Percentiles rank a stretch among this genome's conserved stretches.
Conservation (phyloP, 306 rosid genomes). For the Glycine latifolia region DNA sequence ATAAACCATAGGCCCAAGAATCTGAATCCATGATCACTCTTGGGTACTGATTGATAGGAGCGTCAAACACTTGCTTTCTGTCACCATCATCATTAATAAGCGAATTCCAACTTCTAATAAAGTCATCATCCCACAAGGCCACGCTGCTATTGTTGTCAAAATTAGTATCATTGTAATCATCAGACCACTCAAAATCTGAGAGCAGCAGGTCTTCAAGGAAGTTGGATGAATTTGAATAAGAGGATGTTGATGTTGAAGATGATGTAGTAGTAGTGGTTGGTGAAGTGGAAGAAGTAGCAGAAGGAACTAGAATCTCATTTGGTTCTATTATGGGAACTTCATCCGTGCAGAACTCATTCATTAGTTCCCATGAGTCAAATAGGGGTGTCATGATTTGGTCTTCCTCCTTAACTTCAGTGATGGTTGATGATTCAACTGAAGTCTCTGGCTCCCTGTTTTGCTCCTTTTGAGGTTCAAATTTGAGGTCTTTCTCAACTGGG, state of each 20-base stretch:
- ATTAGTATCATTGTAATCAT: conserved; percentile 23
- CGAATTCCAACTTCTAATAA: conserved; percentile 63
- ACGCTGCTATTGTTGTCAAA: conserved; percentile 33
- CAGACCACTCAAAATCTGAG: conserved; percentile 68
- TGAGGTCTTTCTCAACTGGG: neutral
- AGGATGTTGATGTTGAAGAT: conserved; percentile 41
- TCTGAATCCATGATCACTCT: conserved; percentile 61
- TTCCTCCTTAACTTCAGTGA: conserved; percentile 51
- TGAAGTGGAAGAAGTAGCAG: conserved; percentile 54
- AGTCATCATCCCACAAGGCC: conserved; percentile 72
- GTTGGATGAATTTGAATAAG: conserved; percentile 56
- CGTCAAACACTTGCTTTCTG: conserved; percentile 50
- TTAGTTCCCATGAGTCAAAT: conserved; percentile 55
- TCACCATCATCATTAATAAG: conserved; percentile 50
- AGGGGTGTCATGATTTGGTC: conserved; percentile 46
- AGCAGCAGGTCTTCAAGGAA: conserved; percentile 63
- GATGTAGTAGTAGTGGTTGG: conserved; percentile 47
- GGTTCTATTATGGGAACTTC: conserved; percentile 69
- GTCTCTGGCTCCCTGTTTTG: conserved; percentile 52
- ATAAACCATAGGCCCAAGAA: conserved; percentile 58
- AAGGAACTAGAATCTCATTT: conserved; percentile 51
- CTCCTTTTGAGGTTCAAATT: conserved; percentile 39
- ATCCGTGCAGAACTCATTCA: conserved; percentile 64
- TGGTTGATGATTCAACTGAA: conserved; percentile 52
- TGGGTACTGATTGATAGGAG: conserved; percentile 52